Base-by-base conservation (phyloP, 2,329 filamentous ascomycete genomes). In the Ophiobolus disseminans region DNA sequence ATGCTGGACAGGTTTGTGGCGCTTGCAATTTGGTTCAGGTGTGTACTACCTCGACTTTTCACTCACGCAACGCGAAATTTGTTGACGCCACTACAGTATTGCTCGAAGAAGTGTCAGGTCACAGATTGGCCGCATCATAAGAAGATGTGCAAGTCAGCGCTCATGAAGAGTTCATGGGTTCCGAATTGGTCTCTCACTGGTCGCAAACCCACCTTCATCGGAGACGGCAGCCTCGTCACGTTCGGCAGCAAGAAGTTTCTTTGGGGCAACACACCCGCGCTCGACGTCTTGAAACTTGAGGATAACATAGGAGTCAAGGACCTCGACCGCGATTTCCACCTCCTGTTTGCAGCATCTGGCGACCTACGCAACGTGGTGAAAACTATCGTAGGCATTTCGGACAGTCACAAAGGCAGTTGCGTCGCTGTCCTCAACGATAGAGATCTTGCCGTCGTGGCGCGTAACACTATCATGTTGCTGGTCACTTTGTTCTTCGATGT, bases 321-420 rank as follows among this genome's bases (percentile, higher is more conserved):
- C 11, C 14, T 43, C 0, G 23, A 50, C 6, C 43, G 44, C 22
- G 53, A 67, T 16, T 37, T 73, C 1, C 31, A 19, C 1, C 36
- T 77, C 0, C 58, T 75, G 2, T 75, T 74, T 34, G 73, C 73
- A 6, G 78, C 75, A 9, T 79, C 76, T n/a, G 76, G 74, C 8
- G 75, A 79, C 46, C 39, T 73, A 5, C 62, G 76, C 37, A 78
- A 80, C 48, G 53, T 77, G 5, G 48, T 79, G 42, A 74, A 73
- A 55, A 73, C 76, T 0, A 53, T 79, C 2, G 58, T 57, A 2
- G 31, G 45, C 1, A 50, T 79, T 9, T 73, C 75, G 0, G 32
- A 36, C 6, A 48, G 20, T 0, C 76, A 71, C 47, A 48, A 19
- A 0, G 50, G 55, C 2, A 2, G 30, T 0, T 46, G 74, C 26